Evolutionary conservation across 2,329 filamentous ascomycete genomes (phyloP), one percentile per base, ranked within the genome.

Genomic region (Didymella glomerata): DNA sequence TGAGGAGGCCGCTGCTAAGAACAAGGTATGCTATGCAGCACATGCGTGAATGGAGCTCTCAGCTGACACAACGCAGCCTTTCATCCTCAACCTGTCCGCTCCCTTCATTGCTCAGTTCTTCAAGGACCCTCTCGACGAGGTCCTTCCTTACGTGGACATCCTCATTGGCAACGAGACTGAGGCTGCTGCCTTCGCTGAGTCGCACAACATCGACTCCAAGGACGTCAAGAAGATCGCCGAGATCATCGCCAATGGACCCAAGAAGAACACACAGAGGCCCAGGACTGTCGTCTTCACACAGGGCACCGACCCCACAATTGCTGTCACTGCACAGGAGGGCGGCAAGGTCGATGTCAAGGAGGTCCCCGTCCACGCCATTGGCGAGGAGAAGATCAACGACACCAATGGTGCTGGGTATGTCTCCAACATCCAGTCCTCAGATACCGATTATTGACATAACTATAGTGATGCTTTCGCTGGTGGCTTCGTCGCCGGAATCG

Each of bases 31-130:
- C 67, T 25, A 4, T 16, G 13, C 60, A 80, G 44, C n/a, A 14
- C 18, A 24, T 24, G n/a, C 25, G 20, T 24, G 18, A 38, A 36
- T 18, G 2, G 9, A 9, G 14, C 22, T n/a, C 2, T 14, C 4
- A 42, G 41, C 58, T 70, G 22, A 70, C 38, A 14, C 7, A 8
- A 1, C 18, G 28, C 61, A 86, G 85, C 76, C 85, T 63, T 96
- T 98, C 79, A 87, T 93, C 71, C 88, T 99, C 70, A 96, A 93
- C 69, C 87, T 99, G 62, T 95, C 92, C 50, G 95, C 95, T 8
- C 95, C 95, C 60, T 99, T 99, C 84, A 97, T 99, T 74, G 84
- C 90, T 38, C 90, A 96, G 77, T 97, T 97, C 86, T 99, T 98
- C 90, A 97, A 97, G 85, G 93, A 97, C 48, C 90, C 88, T 66